These are phyloP conservation scores for Garcia nutans DNA, from an alignment of 345 rosid species.

Conservation along the genomic window DNA sequence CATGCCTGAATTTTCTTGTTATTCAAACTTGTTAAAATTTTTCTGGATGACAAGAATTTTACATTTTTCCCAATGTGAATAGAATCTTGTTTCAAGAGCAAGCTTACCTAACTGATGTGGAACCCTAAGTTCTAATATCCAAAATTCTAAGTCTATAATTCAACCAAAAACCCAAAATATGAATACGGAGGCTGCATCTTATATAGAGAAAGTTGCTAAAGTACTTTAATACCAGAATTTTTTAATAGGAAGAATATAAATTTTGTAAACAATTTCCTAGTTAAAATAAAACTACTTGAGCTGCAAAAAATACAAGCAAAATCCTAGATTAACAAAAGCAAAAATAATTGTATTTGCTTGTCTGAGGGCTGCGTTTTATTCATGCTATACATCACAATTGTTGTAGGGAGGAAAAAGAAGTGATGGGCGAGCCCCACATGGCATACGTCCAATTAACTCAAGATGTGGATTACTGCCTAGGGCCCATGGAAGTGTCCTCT, in stretches of 20 bases:
- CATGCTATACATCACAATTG: conserved; percentile 16
- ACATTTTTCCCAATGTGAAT: background rate
- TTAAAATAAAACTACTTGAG: background rate
- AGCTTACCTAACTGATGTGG: background rate
- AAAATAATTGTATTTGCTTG: background rate
- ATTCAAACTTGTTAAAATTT: background rate
- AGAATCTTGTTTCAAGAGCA: background rate
- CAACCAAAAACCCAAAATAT: background rate
- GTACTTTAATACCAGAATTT: background rate
- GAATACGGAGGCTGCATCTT: background rate
- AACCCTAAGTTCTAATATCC: background rate
- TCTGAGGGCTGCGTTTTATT: background rate
- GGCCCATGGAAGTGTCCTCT: conserved; percentile 97
- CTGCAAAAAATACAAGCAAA: background rate
- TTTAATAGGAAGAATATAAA: background rate
- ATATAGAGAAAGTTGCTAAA: background rate
- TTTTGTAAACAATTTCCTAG: background rate
- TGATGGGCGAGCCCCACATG: conserved; percentile 81
- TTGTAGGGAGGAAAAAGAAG: conserved; percentile 91
- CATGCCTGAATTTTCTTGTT: background rate
- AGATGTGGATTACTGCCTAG: conserved; percentile 93
- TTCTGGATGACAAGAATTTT: background rate
- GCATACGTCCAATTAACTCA: conserved; percentile 81
- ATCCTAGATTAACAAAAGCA: background rate
- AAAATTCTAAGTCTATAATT: background rate